A percentile compares a stretch with the other conserved stretches of the same genome.
These are phyloP conservation scores for Zasmidium citrigriseum DNA, from an alignment of 2,329 filamentous ascomycete genomes.

Conservation along the genomic window DNA sequence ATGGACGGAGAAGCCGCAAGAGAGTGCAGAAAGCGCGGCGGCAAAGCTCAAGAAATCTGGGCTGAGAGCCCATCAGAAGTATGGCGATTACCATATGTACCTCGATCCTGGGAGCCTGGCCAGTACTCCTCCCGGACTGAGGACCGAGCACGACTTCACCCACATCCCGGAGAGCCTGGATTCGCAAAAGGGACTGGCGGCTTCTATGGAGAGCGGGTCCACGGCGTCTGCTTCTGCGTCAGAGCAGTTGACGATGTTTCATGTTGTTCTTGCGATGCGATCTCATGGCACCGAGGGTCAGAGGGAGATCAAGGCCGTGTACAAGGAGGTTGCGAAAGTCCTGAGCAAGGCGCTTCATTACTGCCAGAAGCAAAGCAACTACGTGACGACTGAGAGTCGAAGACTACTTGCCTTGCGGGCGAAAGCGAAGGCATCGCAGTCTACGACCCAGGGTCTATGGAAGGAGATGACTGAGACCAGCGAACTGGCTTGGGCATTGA, in stretches of 20 bases:
- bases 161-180: constrained; percentile 34
- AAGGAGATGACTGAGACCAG: constrained; percentile 28
- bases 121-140: constrained; percentile 4
- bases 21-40: neutral
- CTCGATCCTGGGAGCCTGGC: constrained; percentile 13
- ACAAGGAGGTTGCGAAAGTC: constrained; percentile 86
- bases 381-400: constrained; percentile 89
- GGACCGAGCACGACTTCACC: constrained; percentile 24
- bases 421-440: constrained; percentile 65
- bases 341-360: constrained; percentile 91
- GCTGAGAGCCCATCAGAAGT: neutral
- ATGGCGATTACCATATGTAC: constrained; percentile 13
- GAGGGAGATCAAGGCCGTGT: constrained; percentile 69
- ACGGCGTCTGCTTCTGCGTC: constrained; percentile 34
- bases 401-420: constrained; percentile 79
- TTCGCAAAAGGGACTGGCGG: constrained; percentile 26
- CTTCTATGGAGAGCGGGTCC: constrained; percentile 30
- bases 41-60: neutral
- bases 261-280: constrained; percentile 88
- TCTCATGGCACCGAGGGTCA: constrained; percentile 77
- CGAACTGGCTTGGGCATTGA: constrained; percentile 35
- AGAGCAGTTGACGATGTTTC: constrained; percentile 91
- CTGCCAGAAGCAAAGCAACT: constrained; percentile 85
- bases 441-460: constrained; percentile 39
- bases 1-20: constrained; percentile 21